A percentile compares a stretch with the other conserved stretches of the same genome.
Evolutionary conservation across 208 protist genomes (phyloP).

Genomic region (Trypanosoma rangeli): DNA sequence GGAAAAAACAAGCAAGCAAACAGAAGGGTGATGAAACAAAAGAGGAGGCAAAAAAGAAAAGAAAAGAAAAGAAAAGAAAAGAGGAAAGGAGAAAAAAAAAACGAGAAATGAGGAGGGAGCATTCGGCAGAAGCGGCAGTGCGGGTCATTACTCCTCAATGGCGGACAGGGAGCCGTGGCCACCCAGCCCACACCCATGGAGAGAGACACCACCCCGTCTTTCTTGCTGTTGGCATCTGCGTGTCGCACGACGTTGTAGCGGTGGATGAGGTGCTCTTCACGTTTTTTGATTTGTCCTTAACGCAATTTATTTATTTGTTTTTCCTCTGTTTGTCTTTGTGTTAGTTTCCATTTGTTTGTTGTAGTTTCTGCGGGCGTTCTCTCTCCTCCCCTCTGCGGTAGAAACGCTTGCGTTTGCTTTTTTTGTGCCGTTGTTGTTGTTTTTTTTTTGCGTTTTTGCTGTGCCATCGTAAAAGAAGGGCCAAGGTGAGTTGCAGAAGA

Average conservation of each 20-base stretch:
- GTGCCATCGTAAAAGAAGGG: background rate
- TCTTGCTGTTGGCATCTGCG: background rate
- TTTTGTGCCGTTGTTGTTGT: slow-evolving; percentile 2
- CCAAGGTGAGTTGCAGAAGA: background rate
- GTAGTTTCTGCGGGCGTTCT: slow-evolving; percentile 22
- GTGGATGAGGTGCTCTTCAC: background rate
- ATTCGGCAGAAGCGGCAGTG: background rate
- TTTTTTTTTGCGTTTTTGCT: slow-evolving; percentile 19
- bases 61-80: slow-evolving; percentile 1
- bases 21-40: background rate
- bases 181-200: background rate
- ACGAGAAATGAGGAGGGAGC: slow-evolving; percentile 1
- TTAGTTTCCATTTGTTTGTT: too few species aligned
- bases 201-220: background rate
- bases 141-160: background rate
- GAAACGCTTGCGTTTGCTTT: background rate
- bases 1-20: background rate
- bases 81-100: slow-evolving; percentile 2
- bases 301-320: slow-evolving; percentile 8
- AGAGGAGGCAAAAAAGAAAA: background rate
- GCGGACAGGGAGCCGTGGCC: background rate
- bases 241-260: background rate
- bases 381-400: slow-evolving; percentile 20
- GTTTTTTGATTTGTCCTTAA: background rate
- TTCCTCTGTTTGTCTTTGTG: background rate